Conservation (phyloP, 441 rosid genomes). For the Pelargonium cotyledonis region DNA sequence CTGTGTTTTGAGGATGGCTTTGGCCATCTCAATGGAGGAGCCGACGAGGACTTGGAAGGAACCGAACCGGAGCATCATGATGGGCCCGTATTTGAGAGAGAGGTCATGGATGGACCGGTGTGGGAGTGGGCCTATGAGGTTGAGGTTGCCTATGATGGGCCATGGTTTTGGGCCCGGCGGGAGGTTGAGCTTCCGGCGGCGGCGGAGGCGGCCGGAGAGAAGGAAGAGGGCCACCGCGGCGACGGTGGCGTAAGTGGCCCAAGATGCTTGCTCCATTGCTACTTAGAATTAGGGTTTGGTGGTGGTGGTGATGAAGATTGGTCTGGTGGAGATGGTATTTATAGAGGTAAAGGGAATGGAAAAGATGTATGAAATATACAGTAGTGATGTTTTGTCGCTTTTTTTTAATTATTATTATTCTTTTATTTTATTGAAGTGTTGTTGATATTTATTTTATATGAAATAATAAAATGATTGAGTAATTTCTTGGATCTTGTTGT, state of each 20-base stretch:
- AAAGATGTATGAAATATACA: too few relatives aligned
- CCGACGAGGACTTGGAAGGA: constrained; percentile 25
- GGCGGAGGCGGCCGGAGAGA: background rate
- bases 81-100: background rate
- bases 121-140: background rate
- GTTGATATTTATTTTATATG: too few relatives aligned
- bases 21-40: constrained; percentile 30
- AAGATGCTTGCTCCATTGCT: background rate
- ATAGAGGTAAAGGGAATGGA: too few relatives aligned
- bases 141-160: background rate
- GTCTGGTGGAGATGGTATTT: too few relatives aligned
- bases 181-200: background rate
- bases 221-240: background rate
- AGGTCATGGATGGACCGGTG: background rate
- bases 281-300: background rate
- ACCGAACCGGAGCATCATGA: constrained; percentile 34
- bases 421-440: too few relatives aligned
- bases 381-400: too few relatives aligned
- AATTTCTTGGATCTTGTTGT: too few relatives aligned
- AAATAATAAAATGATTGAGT: too few relatives aligned
- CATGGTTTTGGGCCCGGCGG: background rate
- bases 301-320: background rate
- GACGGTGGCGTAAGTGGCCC: background rate
- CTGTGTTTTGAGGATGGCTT: constrained; percentile 24
- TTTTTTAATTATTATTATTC: too few relatives aligned